Percentiles rank a stretch among this genome's conserved stretches.
phyloP scores from a whole-genome alignment of 805 yeast species.

The Cyberlindnera nakhonratchasimensis region DNA sequence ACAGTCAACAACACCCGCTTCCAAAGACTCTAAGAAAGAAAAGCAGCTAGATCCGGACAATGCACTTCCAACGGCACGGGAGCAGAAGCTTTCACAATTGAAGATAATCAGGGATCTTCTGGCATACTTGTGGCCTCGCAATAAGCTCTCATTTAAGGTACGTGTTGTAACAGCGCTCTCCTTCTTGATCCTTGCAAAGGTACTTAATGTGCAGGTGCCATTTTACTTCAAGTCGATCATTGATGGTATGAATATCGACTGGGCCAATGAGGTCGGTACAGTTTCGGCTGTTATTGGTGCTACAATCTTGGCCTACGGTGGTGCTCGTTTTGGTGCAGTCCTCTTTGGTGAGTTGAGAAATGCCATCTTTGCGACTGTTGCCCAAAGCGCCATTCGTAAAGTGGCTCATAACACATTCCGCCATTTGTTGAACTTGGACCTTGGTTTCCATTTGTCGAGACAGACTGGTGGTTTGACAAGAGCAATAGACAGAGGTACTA shows the following conservation, averaged over 20 bases:
- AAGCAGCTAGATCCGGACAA: constrained; percentile 1
- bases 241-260: constrained; percentile 90
- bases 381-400: constrained; percentile 87
- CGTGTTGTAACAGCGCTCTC: constrained; percentile 76
- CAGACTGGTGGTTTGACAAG: constrained; percentile 96
- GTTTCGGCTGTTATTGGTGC: constrained; percentile 65
- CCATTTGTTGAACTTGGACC: constrained; percentile 79
- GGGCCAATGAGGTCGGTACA: constrained; percentile 63
- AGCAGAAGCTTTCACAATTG: constrained; percentile 35
- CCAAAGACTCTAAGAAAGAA: neutral
- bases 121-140: constrained; percentile 78
- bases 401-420: constrained; percentile 86
- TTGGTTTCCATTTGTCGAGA: constrained; percentile 82
- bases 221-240: constrained; percentile 86
- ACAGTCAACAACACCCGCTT: constrained; percentile 1
- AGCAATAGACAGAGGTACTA: constrained; percentile 96
- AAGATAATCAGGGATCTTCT: constrained; percentile 60
- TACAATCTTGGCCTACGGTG: constrained; percentile 80
- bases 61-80: constrained; percentile 8
- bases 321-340: constrained; percentile 91
- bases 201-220: constrained; percentile 93
- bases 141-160: constrained; percentile 58
- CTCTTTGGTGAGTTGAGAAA: constrained; percentile 91
- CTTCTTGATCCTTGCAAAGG: constrained; percentile 73
- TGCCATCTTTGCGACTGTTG: constrained; percentile 93